A percentile compares a stretch with the other conserved stretches of the same genome.
Evolutionary conservation across 2,329 filamentous ascomycete genomes (phyloP).

Genomic region (Oidium heveae): DNA sequence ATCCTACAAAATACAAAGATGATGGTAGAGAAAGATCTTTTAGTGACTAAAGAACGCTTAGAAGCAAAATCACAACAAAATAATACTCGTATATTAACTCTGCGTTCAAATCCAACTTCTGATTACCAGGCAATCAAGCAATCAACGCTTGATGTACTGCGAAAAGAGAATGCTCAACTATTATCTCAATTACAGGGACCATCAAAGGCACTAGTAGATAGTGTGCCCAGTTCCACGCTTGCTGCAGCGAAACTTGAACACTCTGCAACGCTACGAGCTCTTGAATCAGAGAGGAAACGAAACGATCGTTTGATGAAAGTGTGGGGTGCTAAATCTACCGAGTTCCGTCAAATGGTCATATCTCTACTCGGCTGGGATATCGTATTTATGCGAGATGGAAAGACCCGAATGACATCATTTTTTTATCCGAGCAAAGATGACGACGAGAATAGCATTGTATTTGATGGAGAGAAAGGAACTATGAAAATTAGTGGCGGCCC

Average conservation of each 20-base stretch:
- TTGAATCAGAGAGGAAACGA: slow-evolving; percentile 54
- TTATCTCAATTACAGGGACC: slow-evolving; percentile 37
- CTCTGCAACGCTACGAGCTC: slow-evolving; percentile 41
- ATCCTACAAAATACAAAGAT: slow-evolving; percentile 43
- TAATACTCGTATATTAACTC: slow-evolving; percentile 58
- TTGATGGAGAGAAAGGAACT: slow-evolving; percentile 79
- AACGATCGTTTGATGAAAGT: slow-evolving; percentile 74
- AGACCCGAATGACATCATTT: slow-evolving; percentile 71
- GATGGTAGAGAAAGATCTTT: slow-evolving; percentile 50
- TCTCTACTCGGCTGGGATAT: slow-evolving; percentile 83
- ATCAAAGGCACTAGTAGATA: slow-evolving; percentile 9
- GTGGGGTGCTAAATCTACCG: slow-evolving; percentile 69
- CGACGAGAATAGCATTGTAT: slow-evolving; percentile 50
- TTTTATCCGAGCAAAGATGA: slow-evolving; percentile 44
- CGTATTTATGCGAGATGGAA: slow-evolving; percentile 90
- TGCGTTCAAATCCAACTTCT: slow-evolving; percentile 80
- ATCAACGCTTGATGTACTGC: slow-evolving; percentile 49
- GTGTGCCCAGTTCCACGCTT: slow-evolving; percentile 53
- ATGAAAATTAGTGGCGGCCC: slow-evolving; percentile 96
- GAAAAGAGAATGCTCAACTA: slow-evolving; percentile 64
- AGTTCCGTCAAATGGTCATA: slow-evolving; percentile 89
- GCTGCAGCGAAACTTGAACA: slow-evolving; percentile 53
- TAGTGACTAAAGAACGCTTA: slow-evolving; percentile 49
- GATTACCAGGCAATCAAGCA: slow-evolving; percentile 67
- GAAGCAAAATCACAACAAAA: slow-evolving; percentile 36